These are phyloP conservation scores for Trichoderma arundinaceum DNA, from an alignment of 2,329 filamentous ascomycete species.

Conservation along the genomic window DNA sequence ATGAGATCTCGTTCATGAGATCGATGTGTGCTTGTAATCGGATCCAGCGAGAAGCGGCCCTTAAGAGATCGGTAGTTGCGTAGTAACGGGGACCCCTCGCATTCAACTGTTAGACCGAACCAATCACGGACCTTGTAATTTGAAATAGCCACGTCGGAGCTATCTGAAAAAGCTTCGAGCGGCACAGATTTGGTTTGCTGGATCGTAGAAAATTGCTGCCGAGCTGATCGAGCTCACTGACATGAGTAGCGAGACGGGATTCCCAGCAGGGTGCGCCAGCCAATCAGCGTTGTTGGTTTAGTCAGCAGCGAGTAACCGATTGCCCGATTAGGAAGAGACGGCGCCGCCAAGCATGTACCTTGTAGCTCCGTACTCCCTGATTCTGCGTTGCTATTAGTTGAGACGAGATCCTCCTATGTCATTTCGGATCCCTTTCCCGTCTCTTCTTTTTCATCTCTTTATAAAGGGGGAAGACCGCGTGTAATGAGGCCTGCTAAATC, in stretches of 20 bases:
- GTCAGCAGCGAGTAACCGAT: slow-evolving; percentile 41
- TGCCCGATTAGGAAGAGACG: slow-evolving; percentile 16
- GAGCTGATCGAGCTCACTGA: neutral
- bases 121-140: slow-evolving; percentile 31
- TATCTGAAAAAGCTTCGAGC: slow-evolving; percentile 4
- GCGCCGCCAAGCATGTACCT: neutral
- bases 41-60: neutral
- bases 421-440: neutral
- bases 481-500: neutral
- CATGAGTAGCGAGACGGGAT: slow-evolving; percentile 9
- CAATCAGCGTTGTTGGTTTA: slow-evolving; percentile 44
- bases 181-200: neutral
- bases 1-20: slow-evolving; percentile 23
- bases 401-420: neutral
- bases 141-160: slow-evolving; percentile 20
- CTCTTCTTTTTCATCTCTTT: neutral
- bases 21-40: neutral
- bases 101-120: slow-evolving; percentile 14
- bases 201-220: neutral
- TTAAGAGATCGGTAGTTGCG: slow-evolving; percentile 5
- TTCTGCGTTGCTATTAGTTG: neutral
- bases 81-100: slow-evolving; percentile 9
- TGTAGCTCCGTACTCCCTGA: neutral
- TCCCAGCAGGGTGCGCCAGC: slow-evolving; percentile 18
- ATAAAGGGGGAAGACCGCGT: neutral